Percentiles rank a stretch among this genome's conserved stretches.
Evolutionary conservation across 2,329 filamentous ascomycete genomes (phyloP).

Genomic region (Purpureocillium takamizusanense): DNA sequence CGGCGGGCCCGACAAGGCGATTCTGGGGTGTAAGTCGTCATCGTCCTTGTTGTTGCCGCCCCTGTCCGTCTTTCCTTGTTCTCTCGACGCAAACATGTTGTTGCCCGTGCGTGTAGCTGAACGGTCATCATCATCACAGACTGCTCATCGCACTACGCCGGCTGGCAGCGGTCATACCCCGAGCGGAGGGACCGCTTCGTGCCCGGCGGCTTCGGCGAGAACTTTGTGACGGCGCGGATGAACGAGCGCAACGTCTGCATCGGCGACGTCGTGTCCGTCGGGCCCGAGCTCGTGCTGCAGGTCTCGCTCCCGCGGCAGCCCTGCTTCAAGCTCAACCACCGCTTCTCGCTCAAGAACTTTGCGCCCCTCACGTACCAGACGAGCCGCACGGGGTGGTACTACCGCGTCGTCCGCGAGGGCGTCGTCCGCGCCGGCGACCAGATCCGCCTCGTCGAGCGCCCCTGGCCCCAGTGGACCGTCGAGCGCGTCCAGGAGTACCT

Average conservation of each 20-base stretch:
- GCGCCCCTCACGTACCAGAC: conserved; percentile 46
- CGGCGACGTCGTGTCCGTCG: conserved; percentile 49
- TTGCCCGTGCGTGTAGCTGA: no score
- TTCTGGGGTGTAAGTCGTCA: conserved; percentile 41
- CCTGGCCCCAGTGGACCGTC: conserved; percentile 52
- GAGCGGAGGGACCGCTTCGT: conserved; percentile 39
- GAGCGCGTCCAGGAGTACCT: conserved; percentile 54
- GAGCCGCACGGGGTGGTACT: conserved; percentile 58
- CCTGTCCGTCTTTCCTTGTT: no score
- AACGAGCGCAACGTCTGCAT: conserved; percentile 59
- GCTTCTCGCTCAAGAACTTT: conserved; percentile 55
- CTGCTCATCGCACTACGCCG: conserved; percentile 48
- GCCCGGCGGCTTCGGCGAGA: conserved; percentile 56
- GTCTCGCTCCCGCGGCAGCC: conserved; percentile 54
- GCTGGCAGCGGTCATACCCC: conserved; percentile 46
- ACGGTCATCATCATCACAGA: conserved; percentile 27
- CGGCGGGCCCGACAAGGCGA: conserved; percentile 53
- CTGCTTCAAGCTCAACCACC: conserved; percentile 62
- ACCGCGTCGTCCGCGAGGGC: conserved; percentile 49
- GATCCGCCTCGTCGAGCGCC: conserved; percentile 45
- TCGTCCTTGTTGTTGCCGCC: background rate
- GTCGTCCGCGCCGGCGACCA: conserved; percentile 45
- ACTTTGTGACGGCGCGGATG: conserved; percentile 47
- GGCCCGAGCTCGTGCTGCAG: conserved; percentile 42
- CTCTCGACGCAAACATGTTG: no score